Percentiles rank a stretch among this genome's conserved stretches.
These are phyloP conservation scores for Creolimax fragrantissima DNA, from an alignment of 78 protist species.

Conservation along the genomic window DNA sequence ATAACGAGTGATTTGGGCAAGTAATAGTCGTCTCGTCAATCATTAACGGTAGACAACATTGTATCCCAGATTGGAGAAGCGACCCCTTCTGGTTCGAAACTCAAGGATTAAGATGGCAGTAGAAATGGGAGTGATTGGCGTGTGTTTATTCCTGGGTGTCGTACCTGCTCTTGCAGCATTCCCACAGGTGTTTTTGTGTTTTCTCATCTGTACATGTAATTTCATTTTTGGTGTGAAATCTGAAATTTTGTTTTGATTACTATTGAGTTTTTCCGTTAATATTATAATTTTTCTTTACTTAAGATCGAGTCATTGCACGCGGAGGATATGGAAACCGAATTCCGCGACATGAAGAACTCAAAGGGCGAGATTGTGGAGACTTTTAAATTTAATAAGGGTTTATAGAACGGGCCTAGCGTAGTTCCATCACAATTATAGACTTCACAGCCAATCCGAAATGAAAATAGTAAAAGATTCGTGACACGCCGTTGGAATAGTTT, in stretches of 20 bases:
- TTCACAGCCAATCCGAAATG: too few species aligned
- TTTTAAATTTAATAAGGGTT: not conserved
- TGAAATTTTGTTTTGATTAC: not conserved
- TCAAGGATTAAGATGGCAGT: not conserved
- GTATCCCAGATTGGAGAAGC: not conserved
- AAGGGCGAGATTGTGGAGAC: not conserved
- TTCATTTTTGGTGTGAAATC: not conserved
- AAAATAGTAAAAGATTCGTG: too few species aligned
- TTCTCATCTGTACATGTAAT: not conserved
- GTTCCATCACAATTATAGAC: too few species aligned
- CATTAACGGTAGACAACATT: not conserved
- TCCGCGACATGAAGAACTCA: not conserved
- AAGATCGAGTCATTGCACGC: not conserved
- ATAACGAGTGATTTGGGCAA: too few species aligned
- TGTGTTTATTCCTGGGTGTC: not conserved
- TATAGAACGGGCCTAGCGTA: not conserved
- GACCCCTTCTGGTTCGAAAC: not conserved
- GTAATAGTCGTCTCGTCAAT: too few species aligned
- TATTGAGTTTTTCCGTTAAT: not conserved
- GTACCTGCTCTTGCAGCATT: not conserved
- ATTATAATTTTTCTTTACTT: not conserved
- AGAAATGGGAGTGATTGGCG: not conserved
- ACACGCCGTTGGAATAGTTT: too few species aligned
- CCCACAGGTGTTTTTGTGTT: not conserved
- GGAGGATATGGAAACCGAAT: not conserved